A percentile compares a stretch with the other conserved stretches of the same genome.
These are phyloP conservation scores for Cordia subcordata DNA, from an alignment of 257 asterid genomes.

Conservation along the genomic window DNA sequence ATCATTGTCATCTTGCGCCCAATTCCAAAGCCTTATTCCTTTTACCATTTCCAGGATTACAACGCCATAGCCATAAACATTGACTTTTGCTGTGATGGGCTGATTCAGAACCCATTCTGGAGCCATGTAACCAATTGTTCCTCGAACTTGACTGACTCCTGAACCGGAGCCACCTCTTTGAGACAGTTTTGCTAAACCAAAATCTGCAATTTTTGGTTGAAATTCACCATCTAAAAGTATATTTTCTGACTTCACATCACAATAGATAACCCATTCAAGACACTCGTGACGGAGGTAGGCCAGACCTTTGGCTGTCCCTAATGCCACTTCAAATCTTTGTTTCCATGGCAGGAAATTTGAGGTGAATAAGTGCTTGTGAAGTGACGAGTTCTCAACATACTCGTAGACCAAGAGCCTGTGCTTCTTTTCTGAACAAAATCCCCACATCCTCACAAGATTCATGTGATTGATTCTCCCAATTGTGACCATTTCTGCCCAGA, in stretches of 20 bases:
- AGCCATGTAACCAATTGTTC: constrained; percentile 41
- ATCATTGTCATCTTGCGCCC: constrained; percentile 87
- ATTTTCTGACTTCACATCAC: constrained; percentile 39
- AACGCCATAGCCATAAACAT: constrained; percentile 37
- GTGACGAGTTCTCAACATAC: constrained; percentile 26
- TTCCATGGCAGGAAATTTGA: constrained; percentile 22
- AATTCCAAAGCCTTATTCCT: constrained; percentile 47
- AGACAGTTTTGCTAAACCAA: constrained; percentile 33
- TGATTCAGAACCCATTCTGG: constrained; percentile 40
- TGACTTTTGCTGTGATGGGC: constrained; percentile 38
- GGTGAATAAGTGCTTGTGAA: constrained; percentile 25
- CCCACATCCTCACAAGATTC: constrained; percentile 39
- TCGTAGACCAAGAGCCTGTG: constrained; percentile 28
- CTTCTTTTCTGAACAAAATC: constrained; percentile 33
- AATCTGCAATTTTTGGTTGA: constrained; percentile 38
- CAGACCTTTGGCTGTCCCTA: constrained; percentile 31
- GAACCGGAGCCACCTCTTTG: constrained; percentile 27
- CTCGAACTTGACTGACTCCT: constrained; percentile 22
- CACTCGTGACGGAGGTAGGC: constrained; percentile 42
- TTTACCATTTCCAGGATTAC: constrained; percentile 37
- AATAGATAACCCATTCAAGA: constrained; percentile 42
- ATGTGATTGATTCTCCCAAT: constrained; percentile 34
- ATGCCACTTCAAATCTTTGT: constrained; percentile 28
- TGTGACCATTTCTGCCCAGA: constrained; percentile 30
- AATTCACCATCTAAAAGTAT: constrained; percentile 24